Evolutionary conservation across 805 yeast species (phyloP), one percentile per base, ranked within the genome.

Genomic region (Starmerella ratchasimensis): DNA sequence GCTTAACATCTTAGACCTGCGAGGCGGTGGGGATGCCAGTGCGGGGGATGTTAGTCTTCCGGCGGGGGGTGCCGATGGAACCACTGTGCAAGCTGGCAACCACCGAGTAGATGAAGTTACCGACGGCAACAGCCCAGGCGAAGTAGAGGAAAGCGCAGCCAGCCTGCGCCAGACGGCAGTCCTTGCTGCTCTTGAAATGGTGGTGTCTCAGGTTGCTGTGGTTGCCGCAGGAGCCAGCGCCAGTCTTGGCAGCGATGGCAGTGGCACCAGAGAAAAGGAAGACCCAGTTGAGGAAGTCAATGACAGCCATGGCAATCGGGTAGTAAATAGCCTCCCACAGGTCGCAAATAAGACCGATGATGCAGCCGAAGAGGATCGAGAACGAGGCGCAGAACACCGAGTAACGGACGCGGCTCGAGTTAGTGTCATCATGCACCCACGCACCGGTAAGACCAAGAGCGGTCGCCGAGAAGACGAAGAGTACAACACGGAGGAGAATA

Each of bases 151-250:
- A 84, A 58, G 81, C 69, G 53, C 74, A 70, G 66, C 77, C 71
- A 34, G 94, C 76, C 71, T 90, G 97, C 39, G 93, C 84, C 67
- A 82, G 77, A 71, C 96, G 81, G 68, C 99, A 90, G 69, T 97
- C 76, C 55, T 74, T 80, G 17, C 65, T 54, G 30, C 76, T 68
- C 49, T 93, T 93, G 44, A 80, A 70, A 44, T 60, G 60, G 71
- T 88, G 88, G 48, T 51, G 34, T 50, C 73, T 66, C 49, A 84
- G 43, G 69, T 81, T 84, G 39, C 29, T 42, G 45, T 65, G 49
- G 74, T 83, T 79, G 51, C 66, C 43, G 70, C 98, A 88, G 28
- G 93, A 78, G 70, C 84, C 95, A 47, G 68, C 69, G 62, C 86
- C 74, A 57, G 80, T 75, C 54, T 76, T 93, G 43, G 82, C 93